Evolutionary conservation across 2,329 filamentous ascomycete genomes (phyloP), one percentile per base, ranked within the genome.

Genomic region (Penicillium psychrosexuale): DNA sequence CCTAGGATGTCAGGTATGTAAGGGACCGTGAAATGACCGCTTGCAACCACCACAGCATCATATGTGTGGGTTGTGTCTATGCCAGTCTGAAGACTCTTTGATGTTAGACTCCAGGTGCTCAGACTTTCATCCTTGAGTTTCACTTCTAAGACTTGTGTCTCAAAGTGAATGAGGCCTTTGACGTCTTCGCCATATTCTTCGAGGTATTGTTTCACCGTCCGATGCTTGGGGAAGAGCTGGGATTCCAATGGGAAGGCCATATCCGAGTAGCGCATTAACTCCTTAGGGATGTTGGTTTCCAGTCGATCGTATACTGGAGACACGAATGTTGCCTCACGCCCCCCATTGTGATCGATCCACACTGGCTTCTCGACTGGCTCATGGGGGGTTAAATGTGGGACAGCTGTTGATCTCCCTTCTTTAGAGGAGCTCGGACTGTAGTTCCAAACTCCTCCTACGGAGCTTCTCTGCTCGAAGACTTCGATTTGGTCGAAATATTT

Each of bases 361-460:
- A 85, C 72, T 5, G 89, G 88, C 53, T 81, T 78, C 59, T 92
- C 88, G 0, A 82, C 78, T 24, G 83, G 80, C 42, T 80, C 80
- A 64, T 82, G 66, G 3, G 82, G 82, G 64, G 83, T 81, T n/a
- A 84, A 84, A 68, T 91, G 88, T 8, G 91, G 91, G 36, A 93
- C 77, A 33, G 65, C 44, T 62, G 80, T 62, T 67, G 65, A 48
- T 46, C 67, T 19, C 39, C 80, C 56, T 68, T 76, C 61, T 63
- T 81, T 58, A 69, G 78, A 66, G 42, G 74, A 52, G 72, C 80
- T 73, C 28, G 78, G 76, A 59, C 81, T 86, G 71, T 95, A 91
- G 66, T 91, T 88, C 93, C 93, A 97, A 9, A 94, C 84, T 2
- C 94, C 93, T 54, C 91, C 93, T 7, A 88, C 82, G 45, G 84